Base-by-base conservation (phyloP, 148 eudicot genomes). In the Arctostaphylos glauca region DNA sequence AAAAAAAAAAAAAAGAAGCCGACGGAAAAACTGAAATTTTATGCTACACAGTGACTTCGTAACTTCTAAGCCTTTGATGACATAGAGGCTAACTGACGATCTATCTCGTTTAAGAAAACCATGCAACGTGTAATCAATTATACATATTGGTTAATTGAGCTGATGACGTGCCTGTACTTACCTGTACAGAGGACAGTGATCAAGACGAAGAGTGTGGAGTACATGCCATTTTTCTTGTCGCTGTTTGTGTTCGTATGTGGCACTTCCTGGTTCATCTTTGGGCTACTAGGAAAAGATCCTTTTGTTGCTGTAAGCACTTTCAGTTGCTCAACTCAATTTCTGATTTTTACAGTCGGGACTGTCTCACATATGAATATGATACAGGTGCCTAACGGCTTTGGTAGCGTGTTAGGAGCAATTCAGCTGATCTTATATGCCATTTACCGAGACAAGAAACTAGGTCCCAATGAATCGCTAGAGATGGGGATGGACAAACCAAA, bases 191-290 rank as follows among this genome's bases (percentile, higher is more conserved):
- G 95, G 62, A 54, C 86, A 86, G 98, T 94, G 87, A 92, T 96
- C 21, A 90, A 83, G 81, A 92, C 98, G 25, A 92, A 92, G 83
- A 96, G 98, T 62, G 97, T 94, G 31, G 98, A 96, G 81, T 92
- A 84, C 90, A 96, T 94, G 98, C 98, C 98, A 6, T 96, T 94
- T 87, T 87, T 96, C 85, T 86, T 96, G 55, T 94, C 98, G 0
- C 66, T 96, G 81, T 94, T 89, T 84, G 90, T 91, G 6, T 96
- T 96, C 95, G 84, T 96, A 66, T 93, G 98, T 56, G 94, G 98
- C 53, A 89, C 94, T 19, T 96, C 94, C 53, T 96, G 96, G 98
- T 93, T 94, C 84, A 77, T 96, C 87, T 96, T 70, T 77, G 98
- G 97, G 31, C 89, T 96, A 50, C 87, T 96, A 5, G 98, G 94